Evolutionary conservation across 805 yeast genomes (phyloP), one percentile per base, ranked within the genome.

Genomic region (Huiozyma sinensis): DNA sequence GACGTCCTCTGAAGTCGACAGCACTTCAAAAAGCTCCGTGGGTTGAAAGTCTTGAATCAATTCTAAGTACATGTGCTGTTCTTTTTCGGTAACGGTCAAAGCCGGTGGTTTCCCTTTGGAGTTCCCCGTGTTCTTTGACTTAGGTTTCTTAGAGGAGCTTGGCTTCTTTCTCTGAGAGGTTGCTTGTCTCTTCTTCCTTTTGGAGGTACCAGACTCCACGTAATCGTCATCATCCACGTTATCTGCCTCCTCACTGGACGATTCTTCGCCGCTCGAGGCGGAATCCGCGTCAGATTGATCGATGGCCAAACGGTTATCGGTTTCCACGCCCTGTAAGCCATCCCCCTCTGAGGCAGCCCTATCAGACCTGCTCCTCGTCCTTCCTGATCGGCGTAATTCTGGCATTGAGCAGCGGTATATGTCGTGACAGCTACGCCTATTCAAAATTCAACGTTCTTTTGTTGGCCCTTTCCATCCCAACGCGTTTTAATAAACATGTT

Each of bases 1-100:
- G 1, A 70, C 55, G 17, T 71, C 73, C 34, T 65, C 75, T 1
- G 75, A 55, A 38, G 69, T 72, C 39, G 71, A 63, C 38, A 81
- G 58, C 0, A 79, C 76, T 45, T 72, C 72, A 46, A 76, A 76
- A 10, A 76, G 42, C 38, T 65, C 66, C 40, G 73, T 71, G 31
- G 73, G 75, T 38, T 66, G 66, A 50, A 72, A 74, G 24, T 64
- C 71, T 10, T 68, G 69, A 32, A 69, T 51, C 33, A 65, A 61
- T 41, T 67, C 69, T 34, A 67, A 58, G 44, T 67, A 56, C 2
- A 47, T 47, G 27, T 56, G 63, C 40, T 57, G 61, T 28, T 53
- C 57, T 36, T 54, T 54, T 40, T 47, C 53, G 10, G 53, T 49
- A 7, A 42, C 49, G 28, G 46, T 44, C 5, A 39, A 8, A 28